These are phyloP conservation scores for Mycosphaerelloides madeirae DNA, from an alignment of 2,329 filamentous ascomycete species.

Conservation along the genomic window DNA sequence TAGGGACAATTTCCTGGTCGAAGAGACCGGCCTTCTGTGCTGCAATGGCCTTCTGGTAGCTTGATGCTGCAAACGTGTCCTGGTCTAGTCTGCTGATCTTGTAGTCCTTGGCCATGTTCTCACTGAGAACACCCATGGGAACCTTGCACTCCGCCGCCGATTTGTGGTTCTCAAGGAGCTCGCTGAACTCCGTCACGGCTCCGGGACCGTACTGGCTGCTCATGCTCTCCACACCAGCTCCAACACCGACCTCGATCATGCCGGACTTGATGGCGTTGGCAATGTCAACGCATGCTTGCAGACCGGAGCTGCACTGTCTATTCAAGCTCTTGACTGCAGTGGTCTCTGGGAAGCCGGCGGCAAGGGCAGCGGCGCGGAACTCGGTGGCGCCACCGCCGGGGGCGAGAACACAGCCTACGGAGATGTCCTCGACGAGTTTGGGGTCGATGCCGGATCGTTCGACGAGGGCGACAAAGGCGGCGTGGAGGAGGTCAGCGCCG, in stretches of 20 bases:
- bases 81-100: slow-evolving; percentile 67
- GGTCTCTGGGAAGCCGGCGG: slow-evolving; percentile 82
- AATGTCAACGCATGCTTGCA: slow-evolving; percentile 89
- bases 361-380: slow-evolving; percentile 86
- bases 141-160: slow-evolving; percentile 95
- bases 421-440: slow-evolving; percentile 81
- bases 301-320: slow-evolving; percentile 87
- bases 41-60: slow-evolving; percentile 82
- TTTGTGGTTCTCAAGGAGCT: slow-evolving; percentile 73
- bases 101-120: slow-evolving; percentile 88
- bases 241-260: slow-evolving; percentile 93
- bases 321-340: slow-evolving; percentile 86
- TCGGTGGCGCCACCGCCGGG: slow-evolving; percentile 94
- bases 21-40: slow-evolving; percentile 89
- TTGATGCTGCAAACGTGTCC: slow-evolving; percentile 89
- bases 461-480: slow-evolving; percentile 75
- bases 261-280: slow-evolving; percentile 86
- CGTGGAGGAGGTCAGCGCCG: slow-evolving; percentile 79
- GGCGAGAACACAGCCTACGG: slow-evolving; percentile 83
- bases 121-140: slow-evolving; percentile 88
- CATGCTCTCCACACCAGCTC: slow-evolving; percentile 97
- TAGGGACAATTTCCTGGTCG: slow-evolving; percentile 80
- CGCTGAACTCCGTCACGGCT: slow-evolving; percentile 89
- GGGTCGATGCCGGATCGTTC: slow-evolving; percentile 86
- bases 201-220: slow-evolving; percentile 80